Evolutionary conservation across 495 filamentous ascomycete genomes (phyloP).

Genomic region (Xylaria cubensis): DNA sequence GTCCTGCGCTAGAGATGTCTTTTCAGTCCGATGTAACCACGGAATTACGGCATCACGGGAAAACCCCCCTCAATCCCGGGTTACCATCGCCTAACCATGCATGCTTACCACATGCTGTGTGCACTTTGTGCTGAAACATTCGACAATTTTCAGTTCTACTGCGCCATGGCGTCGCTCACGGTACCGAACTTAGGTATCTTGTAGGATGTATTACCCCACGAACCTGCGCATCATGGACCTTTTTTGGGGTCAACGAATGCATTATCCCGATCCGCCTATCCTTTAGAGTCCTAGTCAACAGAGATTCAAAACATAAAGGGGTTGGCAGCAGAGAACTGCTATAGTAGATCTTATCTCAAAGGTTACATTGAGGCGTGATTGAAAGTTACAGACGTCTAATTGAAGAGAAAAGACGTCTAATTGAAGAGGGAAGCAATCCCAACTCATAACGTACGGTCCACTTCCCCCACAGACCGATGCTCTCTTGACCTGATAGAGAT

Average conservation of each 20-base stretch:
- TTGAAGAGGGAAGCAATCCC: conserved; percentile 1
- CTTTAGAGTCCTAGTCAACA: background rate
- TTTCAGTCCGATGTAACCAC: conserved; percentile 3
- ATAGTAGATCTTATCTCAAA: background rate
- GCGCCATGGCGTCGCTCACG: background rate
- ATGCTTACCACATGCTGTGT: background rate
- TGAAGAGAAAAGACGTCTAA: background rate
- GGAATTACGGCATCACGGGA: background rate
- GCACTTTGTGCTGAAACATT: background rate
- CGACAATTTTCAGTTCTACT: background rate
- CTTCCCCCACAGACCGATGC: background rate
- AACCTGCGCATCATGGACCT: background rate
- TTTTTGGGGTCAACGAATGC: background rate
- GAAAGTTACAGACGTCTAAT: background rate
- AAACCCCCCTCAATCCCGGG: background rate
- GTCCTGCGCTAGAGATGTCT: background rate
- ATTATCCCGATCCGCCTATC: background rate
- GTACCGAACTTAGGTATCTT: background rate
- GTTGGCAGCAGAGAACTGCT: background rate
- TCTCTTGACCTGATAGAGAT: background rate
- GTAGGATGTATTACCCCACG: background rate
- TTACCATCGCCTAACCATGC: background rate
- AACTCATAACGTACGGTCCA: background rate
- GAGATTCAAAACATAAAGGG: background rate
- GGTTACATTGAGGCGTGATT: background rate